Evolutionary conservation across 257 asterid genomes (phyloP), one percentile per base, ranked within the genome.

Genomic region (Scutellaria baicalensis): DNA sequence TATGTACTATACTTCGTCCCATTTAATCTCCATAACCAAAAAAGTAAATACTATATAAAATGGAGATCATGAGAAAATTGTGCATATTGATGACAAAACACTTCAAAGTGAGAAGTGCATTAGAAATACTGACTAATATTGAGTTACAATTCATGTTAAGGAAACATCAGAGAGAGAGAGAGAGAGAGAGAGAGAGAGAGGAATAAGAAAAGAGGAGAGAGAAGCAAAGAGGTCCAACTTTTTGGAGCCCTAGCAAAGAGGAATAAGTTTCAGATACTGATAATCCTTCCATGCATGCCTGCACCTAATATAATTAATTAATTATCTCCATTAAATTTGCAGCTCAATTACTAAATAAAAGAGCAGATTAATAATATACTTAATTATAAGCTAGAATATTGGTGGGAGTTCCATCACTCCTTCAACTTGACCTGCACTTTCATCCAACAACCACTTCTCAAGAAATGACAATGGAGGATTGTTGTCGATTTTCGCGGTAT

Each of bases 391-490:
- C 66, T 82, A 89, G 80, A 87, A 87, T 59, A 89, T 83, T 64
- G 95, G 59, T 44, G 96, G 81, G 39, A 90, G 71, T 69, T 85
- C 93, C 89, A 87, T 84, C 4, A 64, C 79, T 66, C 85, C 92
- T 72, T 80, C 96, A 17, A 84, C 90, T 47, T 88, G 96, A 17
- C 59, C 84, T 4, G 85, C 82, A 64, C 85, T 84, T 72, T 93
- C 98, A 68, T 93, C 97, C 76, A 91, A 70, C 73, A 93, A 60
- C 98, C 98, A 93, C 51, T 90, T 90, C 75, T 90, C 98, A 49
- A 90, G 86, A 78, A 78, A 92, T 12, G 96, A 82, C 8, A 90
- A 77, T 45, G 97, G 91, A 20, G 93, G 93, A 74, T 78, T 62
- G 49, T 55, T 75, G 1, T 79, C 86, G 39, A 68, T 36, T 68